Base-by-base conservation (phyloP, 768 basidiomycete genomes). In the Russula virescens region DNA sequence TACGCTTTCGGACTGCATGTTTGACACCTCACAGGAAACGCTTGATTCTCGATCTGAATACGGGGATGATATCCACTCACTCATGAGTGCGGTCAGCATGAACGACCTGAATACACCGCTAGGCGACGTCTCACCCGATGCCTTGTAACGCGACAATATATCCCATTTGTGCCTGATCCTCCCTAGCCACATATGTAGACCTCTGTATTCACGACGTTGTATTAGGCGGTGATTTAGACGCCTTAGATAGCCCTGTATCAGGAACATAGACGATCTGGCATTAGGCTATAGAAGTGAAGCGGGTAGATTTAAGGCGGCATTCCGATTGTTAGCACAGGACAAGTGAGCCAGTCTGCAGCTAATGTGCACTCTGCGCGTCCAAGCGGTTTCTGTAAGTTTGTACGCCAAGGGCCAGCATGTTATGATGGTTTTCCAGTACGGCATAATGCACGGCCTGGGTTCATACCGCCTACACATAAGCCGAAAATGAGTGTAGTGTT, bases 111-210 rank as follows among this genome's bases (percentile, higher is more conserved):
- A 83, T 65, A 81, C 81, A 0, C 38, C 38, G 13, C 75, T 89
- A 16, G 83, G 84, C 35, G 88, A 90, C 62, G 73, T 89, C 55
- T 89, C 88, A 23, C 88, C 89, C 0, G 82, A 86, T 58, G 88
- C 88, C 31, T 69, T 88, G 64, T 88, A 81, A 64, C 23, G 19
- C 7, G 21, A n/a, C 62, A 66, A n/a, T 73, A 73, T 31, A 43
- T 43, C 8, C 1, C 40, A 35, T 28, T 5, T 10, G n/a, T n/a
- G 47, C 25, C 18, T 43, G 5, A 5, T 48, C n/a, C 2, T 53
- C 1, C 21, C 21, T 28, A 48, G 48, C 28, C 16, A 31, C n/a
- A n/a, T 19, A 14, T 19, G 28, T 56, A 26, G 26, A 63, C 47
- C 14, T 43, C 19, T 50, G 63, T 60, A 45, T 26, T 35, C 52